Conservation (phyloP, 1,284 basidiomycete genomes). For the Stereum hirsutum region DNA sequence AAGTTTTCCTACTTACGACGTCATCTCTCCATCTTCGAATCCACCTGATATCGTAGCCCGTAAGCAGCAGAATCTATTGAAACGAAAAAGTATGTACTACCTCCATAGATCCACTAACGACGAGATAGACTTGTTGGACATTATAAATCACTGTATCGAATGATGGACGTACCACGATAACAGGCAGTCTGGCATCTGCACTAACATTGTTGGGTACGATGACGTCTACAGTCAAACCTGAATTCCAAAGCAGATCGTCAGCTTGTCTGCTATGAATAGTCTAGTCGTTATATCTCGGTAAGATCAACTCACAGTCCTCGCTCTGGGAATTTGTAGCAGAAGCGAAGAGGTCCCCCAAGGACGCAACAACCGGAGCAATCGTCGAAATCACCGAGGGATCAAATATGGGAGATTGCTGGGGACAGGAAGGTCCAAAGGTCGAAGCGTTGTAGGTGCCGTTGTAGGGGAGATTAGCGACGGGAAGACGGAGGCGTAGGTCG, state of each 20-base stretch:
- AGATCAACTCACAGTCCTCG: conserved; percentile 14
- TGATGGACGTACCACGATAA: neutral
- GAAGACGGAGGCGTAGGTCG: conserved; percentile 30
- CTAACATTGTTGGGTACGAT: neutral
- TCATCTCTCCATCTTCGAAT: conserved; percentile 20
- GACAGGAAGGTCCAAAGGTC: conserved; percentile 35
- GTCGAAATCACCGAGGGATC: conserved; percentile 6
- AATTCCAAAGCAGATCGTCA: neutral
- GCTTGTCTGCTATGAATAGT: neutral
- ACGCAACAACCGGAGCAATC: conserved; percentile 7
- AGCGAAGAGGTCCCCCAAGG: neutral
- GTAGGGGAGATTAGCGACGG: conserved; percentile 32
- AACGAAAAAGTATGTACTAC: conserved; percentile 12
- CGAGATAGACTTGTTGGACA: neutral
- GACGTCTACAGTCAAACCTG: conserved; percentile 5
- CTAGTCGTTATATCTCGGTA: neutral
- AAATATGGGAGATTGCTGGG: conserved; percentile 35
- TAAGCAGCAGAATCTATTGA: neutral
- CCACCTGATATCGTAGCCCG: conserved; percentile 15
- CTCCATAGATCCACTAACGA: conserved; percentile 14
- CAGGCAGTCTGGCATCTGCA: neutral
- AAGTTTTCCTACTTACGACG: conserved; percentile 3
- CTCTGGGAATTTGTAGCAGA: neutral
- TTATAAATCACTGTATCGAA: neutral
- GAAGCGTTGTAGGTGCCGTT: conserved; percentile 27